These are phyloP conservation scores for Albophoma yamanashiensis DNA, from an alignment of 2,329 filamentous ascomycete genomes.

Conservation along the genomic window DNA sequence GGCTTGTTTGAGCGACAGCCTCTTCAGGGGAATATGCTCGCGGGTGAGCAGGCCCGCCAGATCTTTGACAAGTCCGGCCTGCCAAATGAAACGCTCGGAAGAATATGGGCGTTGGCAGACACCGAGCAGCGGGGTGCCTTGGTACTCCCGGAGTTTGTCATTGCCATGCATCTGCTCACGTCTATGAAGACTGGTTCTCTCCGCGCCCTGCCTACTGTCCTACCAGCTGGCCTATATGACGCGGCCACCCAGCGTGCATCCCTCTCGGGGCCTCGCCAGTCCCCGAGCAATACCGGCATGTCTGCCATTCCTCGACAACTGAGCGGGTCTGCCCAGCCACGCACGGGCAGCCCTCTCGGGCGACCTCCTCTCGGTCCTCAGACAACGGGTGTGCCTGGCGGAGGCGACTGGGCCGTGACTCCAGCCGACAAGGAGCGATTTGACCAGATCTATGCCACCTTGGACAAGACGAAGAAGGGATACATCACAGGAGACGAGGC, in stretches of 20 bases:
- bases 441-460: conserved; percentile 71
- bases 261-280: conserved; percentile 31
- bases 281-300: conserved; percentile 40
- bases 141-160: conserved; percentile 84
- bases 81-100: conserved; percentile 82
- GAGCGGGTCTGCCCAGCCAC: conserved; percentile 56
- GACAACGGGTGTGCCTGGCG: conserved; percentile 18
- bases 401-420: conserved; percentile 67
- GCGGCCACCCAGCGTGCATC: conserved; percentile 63
- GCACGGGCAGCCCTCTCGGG: conserved; percentile 49
- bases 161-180: conserved; percentile 94
- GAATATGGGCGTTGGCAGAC: conserved; percentile 92
- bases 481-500: conserved; percentile 91
- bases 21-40: conserved; percentile 60
- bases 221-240: conserved; percentile 83
- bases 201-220: conserved; percentile 64
- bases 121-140: conserved; percentile 85
- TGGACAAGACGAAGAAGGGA: conserved; percentile 73
- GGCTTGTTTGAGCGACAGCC: conserved; percentile 85
- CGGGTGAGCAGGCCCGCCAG: conserved; percentile 77
- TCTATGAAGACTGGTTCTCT: conserved; percentile 80
- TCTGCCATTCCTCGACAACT: conserved; percentile 74
- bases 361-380: conserved; percentile 36
- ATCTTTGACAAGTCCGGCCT: conserved; percentile 92
- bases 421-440: conserved; percentile 79